phyloP scores from a whole-genome alignment of 2,329 filamentous ascomycete species.

The Fusarium sublunatum region DNA sequence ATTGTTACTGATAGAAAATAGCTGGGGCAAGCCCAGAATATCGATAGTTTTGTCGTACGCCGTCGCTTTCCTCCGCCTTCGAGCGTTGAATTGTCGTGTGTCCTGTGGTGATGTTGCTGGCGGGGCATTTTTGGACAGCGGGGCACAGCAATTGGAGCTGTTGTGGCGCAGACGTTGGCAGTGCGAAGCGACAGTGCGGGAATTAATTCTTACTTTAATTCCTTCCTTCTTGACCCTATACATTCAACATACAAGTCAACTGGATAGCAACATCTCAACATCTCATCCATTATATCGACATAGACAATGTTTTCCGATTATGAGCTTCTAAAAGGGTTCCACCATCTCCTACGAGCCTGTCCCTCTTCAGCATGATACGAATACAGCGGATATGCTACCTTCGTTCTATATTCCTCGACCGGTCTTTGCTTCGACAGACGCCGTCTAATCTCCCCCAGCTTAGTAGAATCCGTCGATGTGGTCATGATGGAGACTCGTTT shows the following conservation, averaged over 20 bases:
- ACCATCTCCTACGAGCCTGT: constrained; percentile 40
- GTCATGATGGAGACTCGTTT: constrained; percentile 49
- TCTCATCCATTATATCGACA: too few relatives aligned
- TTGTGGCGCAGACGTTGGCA: constrained; percentile 33
- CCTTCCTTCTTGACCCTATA: too few relatives aligned
- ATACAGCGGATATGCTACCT: constrained; percentile 39
- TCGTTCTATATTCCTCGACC: constrained; percentile 3
- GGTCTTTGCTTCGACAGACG: constrained; percentile 33
- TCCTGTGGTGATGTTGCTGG: constrained; percentile 37
- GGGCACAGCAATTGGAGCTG: constrained; percentile 43
- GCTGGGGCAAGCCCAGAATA: neutral
- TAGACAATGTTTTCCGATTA: neutral
- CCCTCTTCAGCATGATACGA: constrained; percentile 22
- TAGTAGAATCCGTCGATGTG: constrained; percentile 58
- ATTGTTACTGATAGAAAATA: constrained; percentile 1
- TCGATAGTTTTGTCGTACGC: constrained; percentile 1
- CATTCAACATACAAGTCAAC: too few relatives aligned
- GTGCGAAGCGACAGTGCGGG: constrained; percentile 16
- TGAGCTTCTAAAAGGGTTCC: constrained; percentile 32
- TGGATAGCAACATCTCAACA: too few relatives aligned
- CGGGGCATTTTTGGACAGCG: constrained; percentile 48
- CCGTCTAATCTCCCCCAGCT: constrained; percentile 56
- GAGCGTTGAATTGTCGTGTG: constrained; percentile 32
- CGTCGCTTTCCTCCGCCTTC: constrained; percentile 10
- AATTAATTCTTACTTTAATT: neutral